Evolutionary conservation across 768 basidiomycete genomes (phyloP).

Genomic region (Boletus tomentosulus): DNA sequence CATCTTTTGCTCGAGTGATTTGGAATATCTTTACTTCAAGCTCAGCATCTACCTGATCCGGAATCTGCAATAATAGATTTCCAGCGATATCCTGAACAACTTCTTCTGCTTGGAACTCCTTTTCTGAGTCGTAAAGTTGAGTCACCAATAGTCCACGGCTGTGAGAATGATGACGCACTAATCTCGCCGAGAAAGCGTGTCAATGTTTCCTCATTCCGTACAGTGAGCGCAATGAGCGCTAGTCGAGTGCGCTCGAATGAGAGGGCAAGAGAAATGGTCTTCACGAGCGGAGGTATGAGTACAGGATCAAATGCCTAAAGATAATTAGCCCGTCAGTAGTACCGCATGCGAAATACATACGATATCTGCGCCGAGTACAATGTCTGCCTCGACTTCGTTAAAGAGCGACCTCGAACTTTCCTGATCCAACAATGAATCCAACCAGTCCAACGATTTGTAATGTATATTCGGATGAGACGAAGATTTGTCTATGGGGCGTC

Average conservation of each 20-base stretch:
- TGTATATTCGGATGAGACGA: constrained; percentile 44
- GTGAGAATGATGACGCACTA: constrained; percentile 15
- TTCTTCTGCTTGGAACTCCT: constrained; percentile 26
- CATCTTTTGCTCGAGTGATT: constrained; percentile 26
- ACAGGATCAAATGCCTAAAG: constrained; percentile 64
- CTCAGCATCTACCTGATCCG: constrained; percentile 32
- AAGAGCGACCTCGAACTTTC: constrained; percentile 29
- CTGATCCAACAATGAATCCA: constrained; percentile 43
- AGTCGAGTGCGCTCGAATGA: constrained; percentile 11
- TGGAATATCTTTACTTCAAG: constrained; percentile 44
- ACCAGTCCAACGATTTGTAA: constrained; percentile 61
- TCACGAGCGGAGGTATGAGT: constrained; percentile 54
- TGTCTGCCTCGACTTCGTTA: constrained; percentile 41
- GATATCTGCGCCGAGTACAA: constrained; percentile 73
- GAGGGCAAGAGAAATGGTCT: constrained; percentile 39
- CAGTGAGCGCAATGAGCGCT: constrained; percentile 38
- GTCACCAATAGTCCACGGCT: background rate
- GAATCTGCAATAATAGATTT: constrained; percentile 22
- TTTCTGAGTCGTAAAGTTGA: constrained; percentile 10
- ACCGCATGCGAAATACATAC: constrained; percentile 27
- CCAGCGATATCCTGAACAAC: constrained; percentile 15
- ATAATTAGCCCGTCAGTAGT: background rate
- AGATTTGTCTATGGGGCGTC: constrained; percentile 45
- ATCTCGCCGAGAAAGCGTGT: constrained; percentile 39
- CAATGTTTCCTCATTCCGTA: constrained; percentile 55